Base-by-base conservation (phyloP, 2,329 filamentous ascomycete genomes). In the Paramyrothecium roridum region DNA sequence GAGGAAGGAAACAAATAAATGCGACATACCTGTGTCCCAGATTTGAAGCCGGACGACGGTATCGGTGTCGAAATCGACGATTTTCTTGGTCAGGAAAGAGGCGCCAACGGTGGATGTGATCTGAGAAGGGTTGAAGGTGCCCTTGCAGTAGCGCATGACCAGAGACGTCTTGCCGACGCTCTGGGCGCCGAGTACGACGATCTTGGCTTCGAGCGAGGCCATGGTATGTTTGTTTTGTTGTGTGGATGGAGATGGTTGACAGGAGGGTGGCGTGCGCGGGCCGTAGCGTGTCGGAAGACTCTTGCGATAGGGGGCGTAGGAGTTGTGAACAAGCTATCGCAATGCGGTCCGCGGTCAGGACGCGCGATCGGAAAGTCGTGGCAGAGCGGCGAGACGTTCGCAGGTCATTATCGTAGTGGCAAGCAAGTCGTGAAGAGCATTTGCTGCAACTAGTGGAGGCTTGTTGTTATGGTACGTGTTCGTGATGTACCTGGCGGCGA, bases 31-130 rank as follows among this genome's bases (percentile, higher is more conserved):
- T 34, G 93, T 97, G 70, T 97, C 93, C 93, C 93, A 97, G 63
- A 97, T 96, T 69, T 97, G 93, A 40, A 97, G 80, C n/a, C 93
- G 86, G 37, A 97, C 91, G 22, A 90, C 81, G 1, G 91, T 95
- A 65, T 93, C 90, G 21, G 88, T 90, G 69, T 96, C 90, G 58
- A 84, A 85, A 73, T 97, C 93, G 62, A 90, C 80, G 57, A 92
- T 87, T 66, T 87, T 85, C 74, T 92, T 92, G 47, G 89, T 89
- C 69, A 91, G 79, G 72, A 92, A 92, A 67, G 86, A 90, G 26
- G 89, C 89, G 68, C 89, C 89, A 56, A 93, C 86, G n/a, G 89
- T 93, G 6, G 86, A 89, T 3, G 80, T 83, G 48, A 78, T 78
- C 68, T 85, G 75, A n/a, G 79, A 73, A 8, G 87, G 87, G 60